Evolutionary conservation across 2,329 filamentous ascomycete species (phyloP).

Genomic region (Clarireedia hainanense): DNA sequence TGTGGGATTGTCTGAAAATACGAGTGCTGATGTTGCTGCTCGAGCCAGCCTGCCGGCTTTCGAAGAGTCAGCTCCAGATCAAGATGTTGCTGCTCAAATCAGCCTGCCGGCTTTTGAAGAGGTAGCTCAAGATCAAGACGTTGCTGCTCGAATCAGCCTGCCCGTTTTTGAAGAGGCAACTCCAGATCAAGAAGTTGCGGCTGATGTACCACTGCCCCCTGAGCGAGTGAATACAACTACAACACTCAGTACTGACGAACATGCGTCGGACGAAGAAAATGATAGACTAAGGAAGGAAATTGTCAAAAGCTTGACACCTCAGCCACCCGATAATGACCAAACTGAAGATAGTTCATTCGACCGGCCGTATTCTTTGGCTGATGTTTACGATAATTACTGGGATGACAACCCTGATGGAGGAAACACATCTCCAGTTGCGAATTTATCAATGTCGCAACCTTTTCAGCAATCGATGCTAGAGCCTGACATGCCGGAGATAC

Average conservation of each 20-base stretch:
- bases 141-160: no score
- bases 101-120: no score
- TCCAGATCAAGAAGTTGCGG: background rate
- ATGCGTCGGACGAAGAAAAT: slow-evolving; percentile 47
- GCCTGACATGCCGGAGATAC: slow-evolving; percentile 10
- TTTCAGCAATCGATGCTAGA: slow-evolving; percentile 17
- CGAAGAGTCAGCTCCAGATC: no score
- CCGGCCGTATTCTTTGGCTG: slow-evolving; percentile 52
- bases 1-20: no score
- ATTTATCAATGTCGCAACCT: background rate
- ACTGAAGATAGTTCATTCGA: slow-evolving; percentile 34
- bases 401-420: slow-evolving; percentile 38
- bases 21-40: no score
- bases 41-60: no score
- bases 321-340: slow-evolving; percentile 26
- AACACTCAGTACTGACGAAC: slow-evolving; percentile 17
- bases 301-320: slow-evolving; percentile 56
- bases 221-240: slow-evolving; percentile 14
- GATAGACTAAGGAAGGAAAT: slow-evolving; percentile 69
- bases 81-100: no score
- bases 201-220: slow-evolving; percentile 2
- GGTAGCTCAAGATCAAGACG: no score
- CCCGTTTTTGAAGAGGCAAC: background rate
- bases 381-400: slow-evolving; percentile 64
- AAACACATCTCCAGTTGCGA: background rate